Evolutionary conservation across 352 stramenopile species (phyloP), one percentile per base, ranked within the genome.

Genomic region (Phytophthora citrophthora): DNA sequence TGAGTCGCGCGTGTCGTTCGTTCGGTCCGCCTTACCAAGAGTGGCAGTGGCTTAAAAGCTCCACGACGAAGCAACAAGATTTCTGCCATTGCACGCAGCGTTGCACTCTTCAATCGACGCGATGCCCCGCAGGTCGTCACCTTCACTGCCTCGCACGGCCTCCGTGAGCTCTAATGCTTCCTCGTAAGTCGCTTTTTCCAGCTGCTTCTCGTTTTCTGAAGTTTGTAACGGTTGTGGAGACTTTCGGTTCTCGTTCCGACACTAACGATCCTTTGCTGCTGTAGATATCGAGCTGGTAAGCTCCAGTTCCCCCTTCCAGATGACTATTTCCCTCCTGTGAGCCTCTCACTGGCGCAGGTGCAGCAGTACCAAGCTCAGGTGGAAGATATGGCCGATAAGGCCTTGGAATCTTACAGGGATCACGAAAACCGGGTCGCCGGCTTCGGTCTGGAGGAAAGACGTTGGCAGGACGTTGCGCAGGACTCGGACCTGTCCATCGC

Each of bases 261-360:
- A 51, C 59, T 73, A 61, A 73, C 38, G 11, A 36, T 13, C 4
- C 20, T 29, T 32, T 59, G 2, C 9, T 39, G 24, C 31, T 62
- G 43, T 45, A 73, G 64, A 57, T 56, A 63, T 29, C 69, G 55
- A 59, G 27, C 47, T 45, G 40, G 38, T 13, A 77, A 72, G 47
- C 60, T 77, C 10, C 64, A 71, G 44, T 85, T 85, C 32, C 76
- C 76, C 27, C 50, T 85, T 20, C 70, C 76, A 38, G 70, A 80
- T 51, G 48, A 72, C 31, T 80, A 77, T 52, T 85, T 85, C 34
- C 66, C 76, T 5, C n/a, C 54, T 0, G 36, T 82, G 20, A 61
- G 53, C 8, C 63, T 85, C n/a, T 68, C 71, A 9, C 38, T 70
- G 26, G 29, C 57, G 4, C 55, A 83, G 34, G 61, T 69, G 34